phyloP scores from a whole-genome alignment of 2,329 filamentous ascomycete species.

The Sporothrix sp. region DNA sequence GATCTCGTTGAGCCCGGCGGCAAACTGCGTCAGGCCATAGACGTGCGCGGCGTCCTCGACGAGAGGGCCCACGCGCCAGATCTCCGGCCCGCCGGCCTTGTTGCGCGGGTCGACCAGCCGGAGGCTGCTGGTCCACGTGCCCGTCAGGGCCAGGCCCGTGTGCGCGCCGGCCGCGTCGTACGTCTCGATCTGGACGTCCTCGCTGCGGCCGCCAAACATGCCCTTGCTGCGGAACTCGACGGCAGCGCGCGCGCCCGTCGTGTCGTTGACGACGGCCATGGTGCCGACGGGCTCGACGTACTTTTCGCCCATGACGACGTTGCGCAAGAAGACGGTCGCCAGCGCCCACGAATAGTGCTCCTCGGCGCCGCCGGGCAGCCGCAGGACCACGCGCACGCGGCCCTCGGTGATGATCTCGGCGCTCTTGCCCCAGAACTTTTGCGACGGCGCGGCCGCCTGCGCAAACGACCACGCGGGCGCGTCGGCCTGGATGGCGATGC shows the following conservation, averaged over 20 bases:
- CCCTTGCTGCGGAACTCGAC: constrained; percentile 89
- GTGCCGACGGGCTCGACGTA: constrained; percentile 91
- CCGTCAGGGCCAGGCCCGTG: constrained; percentile 58
- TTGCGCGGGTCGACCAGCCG: constrained; percentile 39
- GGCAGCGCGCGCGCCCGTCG: constrained; percentile 70
- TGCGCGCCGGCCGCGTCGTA: constrained; percentile 56
- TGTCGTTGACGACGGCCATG: constrained; percentile 80
- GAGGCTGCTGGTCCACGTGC: constrained; percentile 77
- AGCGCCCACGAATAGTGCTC: constrained; percentile 84
- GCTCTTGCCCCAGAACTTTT: constrained; percentile 98
- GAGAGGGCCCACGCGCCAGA: constrained; percentile 71
- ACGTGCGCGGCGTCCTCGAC: constrained; percentile 70
- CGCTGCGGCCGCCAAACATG: constrained; percentile 91
- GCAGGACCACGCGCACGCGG: constrained; percentile 66
- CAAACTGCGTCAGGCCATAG: constrained; percentile 84
- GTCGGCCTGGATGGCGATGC: constrained; percentile 89
- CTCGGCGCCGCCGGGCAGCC: constrained; percentile 50
- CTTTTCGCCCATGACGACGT: constrained; percentile 96
- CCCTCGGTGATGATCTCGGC: constrained; percentile 92
- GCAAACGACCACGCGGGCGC: constrained; percentile 74
- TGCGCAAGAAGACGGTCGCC: constrained; percentile 83
- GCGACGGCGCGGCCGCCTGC: constrained; percentile 77
- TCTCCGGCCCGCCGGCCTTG: constrained; percentile 50
- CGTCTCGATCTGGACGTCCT: constrained; percentile 74
- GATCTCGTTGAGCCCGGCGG: constrained; percentile 77